These are phyloP conservation scores for Fragilaria radians DNA, from an alignment of 108 stramenopile genomes.

Conservation along the genomic window DNA sequence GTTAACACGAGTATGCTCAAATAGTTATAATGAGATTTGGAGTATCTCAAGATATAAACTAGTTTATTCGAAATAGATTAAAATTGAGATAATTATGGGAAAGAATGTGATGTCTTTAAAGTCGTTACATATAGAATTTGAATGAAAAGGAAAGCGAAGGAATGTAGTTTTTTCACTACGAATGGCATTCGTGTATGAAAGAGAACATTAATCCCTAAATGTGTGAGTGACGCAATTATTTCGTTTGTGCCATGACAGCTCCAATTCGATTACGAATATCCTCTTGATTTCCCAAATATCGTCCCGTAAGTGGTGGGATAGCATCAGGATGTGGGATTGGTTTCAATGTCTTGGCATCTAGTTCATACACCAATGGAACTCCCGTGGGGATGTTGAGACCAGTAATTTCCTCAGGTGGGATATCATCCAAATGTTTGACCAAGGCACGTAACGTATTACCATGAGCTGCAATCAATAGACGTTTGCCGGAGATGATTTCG, in stretches of 20 bases:
- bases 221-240: too few species aligned
- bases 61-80: too few species aligned
- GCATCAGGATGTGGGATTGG: constrained; percentile 84
- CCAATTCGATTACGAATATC: constrained; percentile 84
- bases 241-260: constrained; percentile 89
- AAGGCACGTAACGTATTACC: constrained; percentile 98
- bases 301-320: constrained; percentile 74
- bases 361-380: constrained; percentile 91
- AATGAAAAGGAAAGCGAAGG: too few species aligned
- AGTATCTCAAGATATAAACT: too few species aligned
- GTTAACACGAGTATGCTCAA: too few species aligned
- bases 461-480: constrained; percentile 96
- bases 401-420: constrained; percentile 88
- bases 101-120: too few species aligned
- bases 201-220: too few species aligned
- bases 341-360: constrained; percentile 89
- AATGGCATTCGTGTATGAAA: too few species aligned
- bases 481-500: constrained; percentile 88
- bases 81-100: too few species aligned
- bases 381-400: constrained; percentile 97
- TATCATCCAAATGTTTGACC: constrained; percentile 96
- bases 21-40: too few species aligned
- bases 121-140: too few species aligned
- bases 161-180: too few species aligned
- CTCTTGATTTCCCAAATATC: constrained; percentile 87